A percentile compares a stretch with the other conserved stretches of the same genome.
phyloP scores from a whole-genome alignment of 371 early-diverging fungal genomes.

The Conidiobolus incongruus region DNA sequence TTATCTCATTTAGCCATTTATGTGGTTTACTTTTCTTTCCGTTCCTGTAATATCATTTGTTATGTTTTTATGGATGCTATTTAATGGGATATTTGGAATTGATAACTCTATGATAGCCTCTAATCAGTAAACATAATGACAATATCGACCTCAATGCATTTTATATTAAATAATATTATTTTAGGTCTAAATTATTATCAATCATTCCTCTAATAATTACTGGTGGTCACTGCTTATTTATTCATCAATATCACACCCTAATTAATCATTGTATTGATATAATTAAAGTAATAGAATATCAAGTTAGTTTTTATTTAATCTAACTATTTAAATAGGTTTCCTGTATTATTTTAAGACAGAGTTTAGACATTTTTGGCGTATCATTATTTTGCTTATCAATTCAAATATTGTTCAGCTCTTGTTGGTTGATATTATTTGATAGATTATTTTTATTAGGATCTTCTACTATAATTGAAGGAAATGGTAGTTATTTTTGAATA shows the following conservation, averaged over 20 bases:
- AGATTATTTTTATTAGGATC: slow-evolving; percentile 1
- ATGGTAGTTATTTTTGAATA: not conserved
- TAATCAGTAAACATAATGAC: too few species aligned
- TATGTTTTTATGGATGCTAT: too few species aligned
- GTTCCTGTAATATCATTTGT: too few species aligned
- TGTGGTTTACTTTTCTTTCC: too few species aligned
- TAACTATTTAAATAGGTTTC: not conserved
- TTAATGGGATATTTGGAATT: too few species aligned
- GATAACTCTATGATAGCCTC: too few species aligned
- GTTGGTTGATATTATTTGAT: slow-evolving; percentile 2
- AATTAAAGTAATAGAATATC: not conserved
- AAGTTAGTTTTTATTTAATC: not conserved
- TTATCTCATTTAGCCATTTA: too few species aligned
- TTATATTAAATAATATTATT: too few species aligned
- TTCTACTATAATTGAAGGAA: not conserved
- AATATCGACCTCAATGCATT: too few species aligned
- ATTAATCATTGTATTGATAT: not conserved
- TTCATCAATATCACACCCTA: slow-evolving; percentile 1
- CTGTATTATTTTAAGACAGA: not conserved
- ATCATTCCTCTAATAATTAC: too few species aligned
- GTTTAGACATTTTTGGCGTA: not conserved
- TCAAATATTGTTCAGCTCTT: not conserved
- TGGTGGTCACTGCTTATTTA: too few species aligned
- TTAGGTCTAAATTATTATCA: too few species aligned
- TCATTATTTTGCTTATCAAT: not conserved